These are phyloP conservation scores for Centella asiatica DNA, from an alignment of 129 eudicot species.

Conservation along the genomic window DNA sequence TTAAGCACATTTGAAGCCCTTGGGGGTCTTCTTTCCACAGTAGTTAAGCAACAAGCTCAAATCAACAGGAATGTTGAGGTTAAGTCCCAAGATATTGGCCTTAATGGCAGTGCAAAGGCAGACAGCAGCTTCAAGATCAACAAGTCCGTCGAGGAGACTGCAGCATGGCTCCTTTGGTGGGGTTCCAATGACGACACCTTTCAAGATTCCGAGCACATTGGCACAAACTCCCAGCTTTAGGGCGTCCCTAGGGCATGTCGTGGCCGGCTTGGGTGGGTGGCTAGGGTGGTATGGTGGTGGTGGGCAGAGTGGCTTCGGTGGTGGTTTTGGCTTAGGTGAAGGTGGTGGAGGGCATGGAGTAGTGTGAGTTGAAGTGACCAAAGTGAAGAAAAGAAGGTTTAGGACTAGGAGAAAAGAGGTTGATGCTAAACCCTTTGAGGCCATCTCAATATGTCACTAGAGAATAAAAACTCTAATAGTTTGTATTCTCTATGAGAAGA, in stretches of 20 bases:
- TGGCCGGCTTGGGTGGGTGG: not conserved
- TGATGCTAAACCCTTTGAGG: slow-evolving; percentile 33
- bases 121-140: slow-evolving; percentile 78
- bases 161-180: slow-evolving; percentile 71
- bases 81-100: slow-evolving; percentile 57
- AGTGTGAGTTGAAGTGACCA: slow-evolving; percentile 28
- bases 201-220: slow-evolving; percentile 30
- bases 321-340: not conserved
- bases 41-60: slow-evolving; percentile 55
- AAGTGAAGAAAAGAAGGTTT: slow-evolving; percentile 50
- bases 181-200: slow-evolving; percentile 36
- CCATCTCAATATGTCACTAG: slow-evolving; percentile 23
- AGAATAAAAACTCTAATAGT: not conserved
- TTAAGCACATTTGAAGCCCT: slow-evolving; percentile 40
- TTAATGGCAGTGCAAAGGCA: slow-evolving; percentile 89
- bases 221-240: slow-evolving; percentile 61
- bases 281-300: slow-evolving; percentile 10
- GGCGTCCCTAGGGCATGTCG: slow-evolving; percentile 47
- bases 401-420: slow-evolving; percentile 38
- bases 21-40: slow-evolving; percentile 62
- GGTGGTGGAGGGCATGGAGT: slow-evolving; percentile 22
- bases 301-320: not conserved
- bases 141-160: slow-evolving; percentile 51
- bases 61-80: slow-evolving; percentile 51
- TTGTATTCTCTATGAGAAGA: not conserved